phyloP scores from a whole-genome alignment of 1,284 basidiomycete genomes.

The Cronartium quercuum region DNA sequence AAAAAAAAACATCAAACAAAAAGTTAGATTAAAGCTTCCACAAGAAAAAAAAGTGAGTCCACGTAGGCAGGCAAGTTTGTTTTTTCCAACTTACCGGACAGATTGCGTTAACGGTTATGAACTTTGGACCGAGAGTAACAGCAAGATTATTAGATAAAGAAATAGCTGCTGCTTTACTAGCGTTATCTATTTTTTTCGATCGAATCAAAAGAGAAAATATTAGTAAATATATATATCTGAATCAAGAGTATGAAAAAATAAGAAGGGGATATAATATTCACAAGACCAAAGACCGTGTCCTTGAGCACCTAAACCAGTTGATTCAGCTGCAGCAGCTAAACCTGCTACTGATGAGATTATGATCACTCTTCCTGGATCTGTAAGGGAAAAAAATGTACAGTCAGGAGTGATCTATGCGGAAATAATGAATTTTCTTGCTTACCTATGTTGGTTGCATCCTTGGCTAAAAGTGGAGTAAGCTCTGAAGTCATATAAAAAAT shows the following conservation, averaged over 20 bases:
- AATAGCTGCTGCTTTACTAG: slow-evolving; percentile 49
- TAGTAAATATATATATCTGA: not conserved
- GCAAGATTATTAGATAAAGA: slow-evolving; percentile 48
- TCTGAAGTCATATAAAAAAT: slow-evolving; percentile 38
- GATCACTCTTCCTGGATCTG: slow-evolving; percentile 47
- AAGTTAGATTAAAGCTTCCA: not conserved
- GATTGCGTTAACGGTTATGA: slow-evolving; percentile 49
- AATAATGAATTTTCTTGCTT: no score
- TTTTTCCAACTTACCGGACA: slow-evolving; percentile 42
- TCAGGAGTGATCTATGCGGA: not conserved
- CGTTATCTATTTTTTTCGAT: slow-evolving; percentile 41
- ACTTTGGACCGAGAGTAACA: slow-evolving; percentile 46
- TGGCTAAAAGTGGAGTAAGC: slow-evolving; percentile 26
- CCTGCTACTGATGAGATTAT: slow-evolving; percentile 49
- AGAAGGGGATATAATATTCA: slow-evolving; percentile 37
- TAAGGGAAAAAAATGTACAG: not conserved
- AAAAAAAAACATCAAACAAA: not conserved
- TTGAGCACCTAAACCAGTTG: slow-evolving; percentile 44
- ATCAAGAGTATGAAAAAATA: not conserved
- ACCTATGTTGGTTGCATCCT: slow-evolving; percentile 36
- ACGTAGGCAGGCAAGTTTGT: not conserved
- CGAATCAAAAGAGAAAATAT: not conserved
- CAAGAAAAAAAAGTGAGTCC: not conserved
- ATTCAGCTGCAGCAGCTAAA: slow-evolving; percentile 44
- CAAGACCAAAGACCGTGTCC: slow-evolving; percentile 48